Evolutionary conservation across 139 green algal species (phyloP).

Genomic region (Chlorella sp.): DNA sequence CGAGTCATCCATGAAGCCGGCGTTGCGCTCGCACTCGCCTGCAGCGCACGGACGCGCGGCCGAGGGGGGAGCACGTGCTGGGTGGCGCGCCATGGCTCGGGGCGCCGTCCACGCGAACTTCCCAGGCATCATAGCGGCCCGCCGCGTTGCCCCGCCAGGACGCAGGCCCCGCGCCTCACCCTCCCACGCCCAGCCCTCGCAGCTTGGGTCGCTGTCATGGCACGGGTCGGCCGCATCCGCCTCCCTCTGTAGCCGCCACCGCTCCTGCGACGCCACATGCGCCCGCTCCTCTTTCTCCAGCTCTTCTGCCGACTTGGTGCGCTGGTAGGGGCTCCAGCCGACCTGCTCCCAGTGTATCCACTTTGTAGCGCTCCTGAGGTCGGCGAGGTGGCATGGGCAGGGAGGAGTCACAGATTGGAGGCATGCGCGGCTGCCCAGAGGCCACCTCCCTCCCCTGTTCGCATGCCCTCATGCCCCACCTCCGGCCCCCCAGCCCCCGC

Average conservation of each 20-base stretch:
- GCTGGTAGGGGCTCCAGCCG: too few relatives aligned
- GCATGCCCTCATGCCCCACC: neutral
- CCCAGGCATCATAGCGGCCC: too few relatives aligned
- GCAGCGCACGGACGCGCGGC: too few relatives aligned
- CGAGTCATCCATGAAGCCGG: constrained; percentile 4
- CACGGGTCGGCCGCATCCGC: neutral
- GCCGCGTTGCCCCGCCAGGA: too few relatives aligned
- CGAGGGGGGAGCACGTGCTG: too few relatives aligned
- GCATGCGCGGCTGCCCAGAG: neutral
- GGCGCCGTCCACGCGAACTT: too few relatives aligned
- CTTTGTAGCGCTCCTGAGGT: neutral
- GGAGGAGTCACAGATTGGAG: neutral
- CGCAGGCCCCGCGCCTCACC: too few relatives aligned
- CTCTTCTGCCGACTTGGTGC: too few relatives aligned
- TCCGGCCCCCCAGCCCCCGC: neutral
- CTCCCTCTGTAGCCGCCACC: neutral
- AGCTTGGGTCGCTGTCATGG: constrained; percentile 10
- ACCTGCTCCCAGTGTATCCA: constrained; percentile 1
- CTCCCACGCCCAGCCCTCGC: constrained; percentile 10
- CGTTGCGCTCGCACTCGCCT: constrained; percentile 6
- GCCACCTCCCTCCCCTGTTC: neutral
- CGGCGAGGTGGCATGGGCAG: neutral
- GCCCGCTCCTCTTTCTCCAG: too few relatives aligned
- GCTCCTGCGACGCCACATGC: neutral
- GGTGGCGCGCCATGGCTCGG: too few relatives aligned